Conservation (phyloP, 495 filamentous ascomycete genomes). For the Xylaria longipes region DNA sequence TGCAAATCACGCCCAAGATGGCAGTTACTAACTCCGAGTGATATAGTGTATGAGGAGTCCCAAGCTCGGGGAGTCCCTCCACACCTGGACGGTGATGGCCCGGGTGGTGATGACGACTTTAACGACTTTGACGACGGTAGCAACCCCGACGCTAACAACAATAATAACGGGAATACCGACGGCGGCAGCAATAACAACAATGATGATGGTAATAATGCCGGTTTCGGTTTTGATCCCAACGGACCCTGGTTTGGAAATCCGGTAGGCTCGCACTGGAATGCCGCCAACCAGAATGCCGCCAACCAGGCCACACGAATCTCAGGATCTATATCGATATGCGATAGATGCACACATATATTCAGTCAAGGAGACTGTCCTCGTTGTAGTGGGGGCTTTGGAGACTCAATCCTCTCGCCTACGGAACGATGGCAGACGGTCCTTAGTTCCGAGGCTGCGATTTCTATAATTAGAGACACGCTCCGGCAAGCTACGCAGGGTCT, state of each 20-base stretch:
- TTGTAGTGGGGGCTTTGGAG: not conserved
- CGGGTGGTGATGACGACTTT: not conserved
- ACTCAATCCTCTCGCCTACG: not conserved
- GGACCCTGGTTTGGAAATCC: no score
- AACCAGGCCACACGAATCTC: not conserved
- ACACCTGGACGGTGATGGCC: not conserved
- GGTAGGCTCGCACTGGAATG: no score
- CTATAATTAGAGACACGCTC: not conserved
- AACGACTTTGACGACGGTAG: not conserved
- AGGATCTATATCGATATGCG: not conserved
- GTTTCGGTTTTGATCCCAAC: no score
- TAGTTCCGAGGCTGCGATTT: not conserved
- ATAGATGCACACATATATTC: not conserved
- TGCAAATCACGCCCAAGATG: no score
- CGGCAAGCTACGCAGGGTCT: not conserved
- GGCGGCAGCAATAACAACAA: no score
- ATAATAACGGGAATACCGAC: not conserved
- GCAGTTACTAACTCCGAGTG: no score
- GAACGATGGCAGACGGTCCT: not conserved
- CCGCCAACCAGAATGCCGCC: no score
- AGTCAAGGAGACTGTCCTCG: not conserved
- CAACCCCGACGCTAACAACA: not conserved
- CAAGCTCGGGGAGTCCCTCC: not conserved
- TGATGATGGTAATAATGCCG: no score
- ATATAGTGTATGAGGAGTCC: not conserved